Base-by-base conservation (phyloP, 805 yeast genomes). In the Brettanomyces sp. region DNA sequence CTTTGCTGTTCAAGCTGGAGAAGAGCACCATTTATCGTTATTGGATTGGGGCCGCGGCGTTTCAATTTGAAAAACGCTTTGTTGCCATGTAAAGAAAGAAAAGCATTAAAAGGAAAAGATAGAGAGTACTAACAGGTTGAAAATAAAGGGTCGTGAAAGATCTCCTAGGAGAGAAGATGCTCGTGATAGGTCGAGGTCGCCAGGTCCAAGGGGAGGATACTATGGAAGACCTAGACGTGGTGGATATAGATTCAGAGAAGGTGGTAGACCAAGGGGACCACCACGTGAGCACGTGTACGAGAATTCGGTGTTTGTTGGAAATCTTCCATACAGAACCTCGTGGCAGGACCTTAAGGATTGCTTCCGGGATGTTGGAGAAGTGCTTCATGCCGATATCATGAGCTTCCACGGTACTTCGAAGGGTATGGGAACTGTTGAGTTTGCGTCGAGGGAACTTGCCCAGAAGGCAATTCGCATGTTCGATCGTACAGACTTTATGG, bases 381-480 rank as follows among this genome's bases (percentile, higher is more conserved):
- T 89, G 45, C 72, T 81, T 21, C 76, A 86, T 52, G 95, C 96
- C 3, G 96, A 89, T 62, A 82, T 90, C 45, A 82, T 88, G 40
- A 80, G 82, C 3, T 73, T 77, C 49, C 77, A 82, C 54, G 95
- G 95, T 47, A 83, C 83, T 57, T 82, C 88, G 58, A 73, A 91
- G 66, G 95, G 95, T 51, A 84, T 83, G 91, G 91, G 90, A 37
- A 86, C 95, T 23, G 96, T 89, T 38, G 96, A 89, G 63, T 90
- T 82, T 57, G 69, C 79, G 11, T 69, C 69, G 47, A 71, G 72
- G 49, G 80, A 74, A 14, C 83, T 79, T 46, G 96, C 87, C 5
- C 73, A 70, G 41, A 72, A 68, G 23, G 96, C 96, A 11, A 86
- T 89, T 56, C 66, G 70, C 45, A 71, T 77, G 54, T 82, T 73